These are phyloP conservation scores for Ophiosphaerella herpotricha DNA, from an alignment of 2,329 filamentous ascomycete genomes.

Conservation along the genomic window DNA sequence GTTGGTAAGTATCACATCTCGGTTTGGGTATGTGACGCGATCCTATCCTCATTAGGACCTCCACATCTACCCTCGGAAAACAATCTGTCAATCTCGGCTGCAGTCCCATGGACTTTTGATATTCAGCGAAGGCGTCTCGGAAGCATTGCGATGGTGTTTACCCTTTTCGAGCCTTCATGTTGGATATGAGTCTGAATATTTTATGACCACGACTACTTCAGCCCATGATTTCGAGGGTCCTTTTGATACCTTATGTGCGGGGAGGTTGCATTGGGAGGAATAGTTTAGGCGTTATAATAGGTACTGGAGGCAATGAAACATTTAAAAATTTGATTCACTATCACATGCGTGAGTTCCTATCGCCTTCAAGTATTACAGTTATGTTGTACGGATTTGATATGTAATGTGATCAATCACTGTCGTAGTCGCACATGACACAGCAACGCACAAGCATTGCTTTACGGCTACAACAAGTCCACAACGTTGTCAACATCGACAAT, in stretches of 20 bases:
- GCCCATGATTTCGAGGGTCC: constrained; percentile 5
- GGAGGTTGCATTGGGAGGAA: too few species aligned
- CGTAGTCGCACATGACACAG: too few species aligned
- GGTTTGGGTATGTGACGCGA: constrained; percentile 47
- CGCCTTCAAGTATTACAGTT: too few species aligned
- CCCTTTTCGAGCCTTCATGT: constrained; percentile 28
- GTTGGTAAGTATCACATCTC: constrained; percentile 50
- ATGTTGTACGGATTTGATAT: too few species aligned
- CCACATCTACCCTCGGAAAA: constrained; percentile 39
- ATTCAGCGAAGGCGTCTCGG: constrained; percentile 39
- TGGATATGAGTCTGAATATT: constrained; percentile 26
- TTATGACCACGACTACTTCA: constrained; percentile 2
- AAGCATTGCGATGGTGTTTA: constrained; percentile 34
- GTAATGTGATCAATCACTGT: too few species aligned
- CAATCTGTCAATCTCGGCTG: constrained; percentile 25
- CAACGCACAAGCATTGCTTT: too few species aligned
- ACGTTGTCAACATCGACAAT: too few species aligned
- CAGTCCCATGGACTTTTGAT: constrained; percentile 20
- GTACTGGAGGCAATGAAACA: too few species aligned
- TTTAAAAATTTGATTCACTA: too few species aligned
- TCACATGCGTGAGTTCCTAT: too few species aligned
- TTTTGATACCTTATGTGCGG: not conserved
- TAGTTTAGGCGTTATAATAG: too few species aligned
- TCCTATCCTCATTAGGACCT: constrained; percentile 38
- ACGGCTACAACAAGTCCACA: too few species aligned